Conservation (phyloP, 208 protist genomes). For the Leishmania braziliensis region DNA sequence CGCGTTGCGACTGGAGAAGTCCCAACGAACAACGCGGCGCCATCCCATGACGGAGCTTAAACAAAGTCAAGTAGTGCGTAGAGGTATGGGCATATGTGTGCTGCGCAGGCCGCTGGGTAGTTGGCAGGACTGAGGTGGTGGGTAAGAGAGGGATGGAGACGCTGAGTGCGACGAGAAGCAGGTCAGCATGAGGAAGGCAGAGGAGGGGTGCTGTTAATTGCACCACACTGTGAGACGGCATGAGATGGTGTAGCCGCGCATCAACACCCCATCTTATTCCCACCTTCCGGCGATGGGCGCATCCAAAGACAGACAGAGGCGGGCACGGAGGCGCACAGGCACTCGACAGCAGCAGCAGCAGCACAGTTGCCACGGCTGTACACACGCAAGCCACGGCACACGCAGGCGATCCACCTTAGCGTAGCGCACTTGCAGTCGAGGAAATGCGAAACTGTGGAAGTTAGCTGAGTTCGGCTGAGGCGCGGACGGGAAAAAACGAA, state of each 20-base stretch:
- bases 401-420: neutral
- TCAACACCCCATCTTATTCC: neutral
- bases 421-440: too few species aligned
- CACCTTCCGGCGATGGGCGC: neutral
- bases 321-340: neutral
- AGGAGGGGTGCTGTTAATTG: neutral
- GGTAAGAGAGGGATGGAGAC: neutral
- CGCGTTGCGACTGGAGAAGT: neutral
- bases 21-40: slow-evolving; percentile 5
- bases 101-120: neutral
- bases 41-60: slow-evolving; percentile 16
- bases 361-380: neutral
- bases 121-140: neutral
- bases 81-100: neutral
- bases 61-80: neutral
- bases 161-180: neutral
- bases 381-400: neutral
- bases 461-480: too few species aligned
- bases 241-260: neutral
- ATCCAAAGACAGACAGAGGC: neutral
- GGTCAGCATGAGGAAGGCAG: neutral
- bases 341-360: neutral
- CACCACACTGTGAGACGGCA: neutral
- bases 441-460: too few species aligned
- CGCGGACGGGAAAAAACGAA: too few species aligned